Conservation (phyloP, 164 flowering plant species). For the Hamamelis virginiana region DNA sequence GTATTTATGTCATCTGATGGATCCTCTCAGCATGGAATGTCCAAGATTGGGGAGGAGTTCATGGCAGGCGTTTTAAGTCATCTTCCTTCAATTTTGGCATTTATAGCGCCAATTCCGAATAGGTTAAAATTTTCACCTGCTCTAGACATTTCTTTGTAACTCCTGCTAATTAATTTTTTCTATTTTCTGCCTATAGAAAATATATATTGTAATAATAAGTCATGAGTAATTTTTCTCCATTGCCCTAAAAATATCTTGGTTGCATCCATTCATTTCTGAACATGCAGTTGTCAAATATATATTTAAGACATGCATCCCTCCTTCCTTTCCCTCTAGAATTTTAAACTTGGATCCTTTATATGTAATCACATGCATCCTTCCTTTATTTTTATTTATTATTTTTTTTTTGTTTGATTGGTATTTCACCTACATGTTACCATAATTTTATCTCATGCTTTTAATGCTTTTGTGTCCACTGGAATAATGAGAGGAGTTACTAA, state of each 20-base stretch:
- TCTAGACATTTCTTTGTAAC: background rate
- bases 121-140: slow-evolving; percentile 43
- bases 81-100: slow-evolving; percentile 87
- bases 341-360: too few relatives aligned
- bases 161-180: background rate
- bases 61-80: slow-evolving; percentile 92
- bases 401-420: too few relatives aligned
- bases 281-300: too few relatives aligned
- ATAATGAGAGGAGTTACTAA: too few relatives aligned
- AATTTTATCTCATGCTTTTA: too few relatives aligned
- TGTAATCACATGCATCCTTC: too few relatives aligned
- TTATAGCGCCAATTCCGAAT: slow-evolving; percentile 91
- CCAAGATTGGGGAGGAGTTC: slow-evolving; percentile 74
- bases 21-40: slow-evolving; percentile 68
- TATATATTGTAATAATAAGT: background rate
- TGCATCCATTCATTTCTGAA: background rate
- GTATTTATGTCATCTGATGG: slow-evolving; percentile 69
- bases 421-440: too few relatives aligned
- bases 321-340: too few relatives aligned
- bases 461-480: too few relatives aligned
- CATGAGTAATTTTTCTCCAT: background rate
- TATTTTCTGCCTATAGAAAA: background rate
- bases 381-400: too few relatives aligned
- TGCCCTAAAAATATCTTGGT: background rate
- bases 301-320: too few relatives aligned